These are phyloP conservation scores for Bromus sterilis DNA, from an alignment of 176 grass and related monocot genomes.

Conservation along the genomic window DNA sequence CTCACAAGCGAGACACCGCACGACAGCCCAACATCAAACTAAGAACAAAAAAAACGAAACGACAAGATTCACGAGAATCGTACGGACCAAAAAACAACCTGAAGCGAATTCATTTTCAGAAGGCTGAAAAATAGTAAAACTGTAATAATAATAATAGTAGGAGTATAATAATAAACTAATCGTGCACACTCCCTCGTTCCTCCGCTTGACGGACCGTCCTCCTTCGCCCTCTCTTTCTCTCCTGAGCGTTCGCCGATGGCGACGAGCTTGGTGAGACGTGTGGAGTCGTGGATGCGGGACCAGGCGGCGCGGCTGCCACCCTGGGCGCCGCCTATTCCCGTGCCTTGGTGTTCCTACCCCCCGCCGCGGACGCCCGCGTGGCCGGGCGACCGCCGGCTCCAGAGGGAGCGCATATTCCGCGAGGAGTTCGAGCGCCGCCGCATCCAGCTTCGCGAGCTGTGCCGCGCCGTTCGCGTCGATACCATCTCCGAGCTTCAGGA, in stretches of 20 bases:
- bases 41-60: no score
- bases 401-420: slow-evolving; percentile 55
- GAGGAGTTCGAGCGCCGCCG: slow-evolving; percentile 55
- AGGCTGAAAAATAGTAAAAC: no score
- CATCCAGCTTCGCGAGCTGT: slow-evolving; percentile 55
- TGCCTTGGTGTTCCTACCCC: slow-evolving; percentile 38
- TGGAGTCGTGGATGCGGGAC: slow-evolving; percentile 70
- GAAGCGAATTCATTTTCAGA: no score
- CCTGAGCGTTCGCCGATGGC: slow-evolving; percentile 28
- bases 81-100: no score
- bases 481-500: slow-evolving; percentile 84
- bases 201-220: slow-evolving; percentile 16
- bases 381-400: slow-evolving; percentile 27
- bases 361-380: slow-evolving; percentile 29
- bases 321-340: slow-evolving; percentile 20
- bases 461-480: slow-evolving; percentile 64
- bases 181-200: slow-evolving; percentile 3
- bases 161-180: slow-evolving; percentile 27
- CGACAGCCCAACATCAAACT: no score
- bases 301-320: slow-evolving; percentile 40
- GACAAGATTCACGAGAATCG: no score
- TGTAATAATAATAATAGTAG: no score
- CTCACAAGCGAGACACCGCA: no score
- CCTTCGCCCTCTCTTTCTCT: not conserved
- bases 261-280: slow-evolving; percentile 42